These are phyloP conservation scores for Trichoderma koningiopsis DNA, from an alignment of 2,329 filamentous ascomycete species.

Conservation along the genomic window DNA sequence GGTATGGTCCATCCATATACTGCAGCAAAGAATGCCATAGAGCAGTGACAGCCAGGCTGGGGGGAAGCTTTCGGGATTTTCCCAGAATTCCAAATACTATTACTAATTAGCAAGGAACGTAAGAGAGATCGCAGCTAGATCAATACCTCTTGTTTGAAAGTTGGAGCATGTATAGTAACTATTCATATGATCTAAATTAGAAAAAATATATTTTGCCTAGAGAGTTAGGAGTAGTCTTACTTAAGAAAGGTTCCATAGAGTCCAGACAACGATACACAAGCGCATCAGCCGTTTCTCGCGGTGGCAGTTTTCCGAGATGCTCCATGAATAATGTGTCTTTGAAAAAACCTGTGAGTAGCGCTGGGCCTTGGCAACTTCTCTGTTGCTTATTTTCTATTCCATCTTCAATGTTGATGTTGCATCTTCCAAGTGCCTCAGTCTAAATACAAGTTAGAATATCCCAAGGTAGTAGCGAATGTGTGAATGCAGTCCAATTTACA, in stretches of 20 bases:
- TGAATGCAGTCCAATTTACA: not conserved
- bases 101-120: not conserved
- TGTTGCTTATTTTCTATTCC: not conserved
- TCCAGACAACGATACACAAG: not conserved
- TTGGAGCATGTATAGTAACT: not conserved
- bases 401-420: not conserved
- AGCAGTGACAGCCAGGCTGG: not conserved
- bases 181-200: not conserved
- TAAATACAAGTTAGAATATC: not conserved
- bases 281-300: not conserved
- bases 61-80: not conserved
- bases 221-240: not conserved
- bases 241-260: not conserved
- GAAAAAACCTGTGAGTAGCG: not conserved
- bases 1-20: not conserved
- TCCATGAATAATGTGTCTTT: not conserved
- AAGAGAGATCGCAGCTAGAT: not conserved
- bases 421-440: not conserved
- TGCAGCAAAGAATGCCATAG: not conserved
- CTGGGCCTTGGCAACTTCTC: not conserved
- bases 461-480: not conserved
- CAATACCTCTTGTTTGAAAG: not conserved
- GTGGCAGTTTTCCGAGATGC: not conserved
- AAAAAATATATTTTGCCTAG: not conserved
- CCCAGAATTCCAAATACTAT: not conserved